These are phyloP conservation scores for Penicillium manginii DNA, from an alignment of 495 filamentous ascomycete genomes.

Conservation along the genomic window DNA sequence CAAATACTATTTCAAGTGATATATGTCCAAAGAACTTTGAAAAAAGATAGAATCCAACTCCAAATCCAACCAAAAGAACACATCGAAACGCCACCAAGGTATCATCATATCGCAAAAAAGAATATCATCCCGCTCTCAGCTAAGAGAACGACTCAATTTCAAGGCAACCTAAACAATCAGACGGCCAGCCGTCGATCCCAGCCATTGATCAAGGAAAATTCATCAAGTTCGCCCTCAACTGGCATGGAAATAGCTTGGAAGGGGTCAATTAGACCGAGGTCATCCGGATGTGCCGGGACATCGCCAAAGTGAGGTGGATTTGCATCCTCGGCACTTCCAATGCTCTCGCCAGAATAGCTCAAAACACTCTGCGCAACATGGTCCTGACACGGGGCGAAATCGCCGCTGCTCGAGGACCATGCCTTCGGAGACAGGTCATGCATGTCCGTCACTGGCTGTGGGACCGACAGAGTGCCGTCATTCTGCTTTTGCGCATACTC, in stretches of 20 bases:
- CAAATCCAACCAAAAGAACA: not conserved
- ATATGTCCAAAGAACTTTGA: constrained; percentile 7
- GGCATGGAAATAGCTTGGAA: constrained; percentile 57
- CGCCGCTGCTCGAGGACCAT: constrained; percentile 48
- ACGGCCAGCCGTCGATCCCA: constrained; percentile 48
- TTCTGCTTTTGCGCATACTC: constrained; percentile 40
- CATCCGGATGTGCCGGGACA: constrained; percentile 32
- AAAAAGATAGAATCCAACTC: not conserved
- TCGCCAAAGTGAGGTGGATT: constrained; percentile 27
- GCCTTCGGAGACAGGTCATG: constrained; percentile 44
- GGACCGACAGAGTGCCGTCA: constrained; percentile 22
- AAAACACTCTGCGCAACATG: constrained; percentile 66
- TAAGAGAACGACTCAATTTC: not conserved
- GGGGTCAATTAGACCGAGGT: constrained; percentile 39
- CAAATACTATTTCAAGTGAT: not conserved
- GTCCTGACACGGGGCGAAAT: constrained; percentile 38
- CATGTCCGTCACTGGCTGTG: constrained; percentile 27
- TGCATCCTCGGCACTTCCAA: constrained; percentile 55
- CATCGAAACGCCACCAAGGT: constrained; percentile 14
- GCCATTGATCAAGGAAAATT: constrained; percentile 36
- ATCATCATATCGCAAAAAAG: constrained; percentile 18
- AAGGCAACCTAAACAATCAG: constrained; percentile 19
- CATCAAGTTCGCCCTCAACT: constrained; percentile 37
- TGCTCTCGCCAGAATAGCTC: constrained; percentile 77
- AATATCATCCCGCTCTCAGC: not conserved